These are phyloP conservation scores for Kitagawia praeruptora DNA, from an alignment of 129 eudicot genomes.

Conservation along the genomic window DNA sequence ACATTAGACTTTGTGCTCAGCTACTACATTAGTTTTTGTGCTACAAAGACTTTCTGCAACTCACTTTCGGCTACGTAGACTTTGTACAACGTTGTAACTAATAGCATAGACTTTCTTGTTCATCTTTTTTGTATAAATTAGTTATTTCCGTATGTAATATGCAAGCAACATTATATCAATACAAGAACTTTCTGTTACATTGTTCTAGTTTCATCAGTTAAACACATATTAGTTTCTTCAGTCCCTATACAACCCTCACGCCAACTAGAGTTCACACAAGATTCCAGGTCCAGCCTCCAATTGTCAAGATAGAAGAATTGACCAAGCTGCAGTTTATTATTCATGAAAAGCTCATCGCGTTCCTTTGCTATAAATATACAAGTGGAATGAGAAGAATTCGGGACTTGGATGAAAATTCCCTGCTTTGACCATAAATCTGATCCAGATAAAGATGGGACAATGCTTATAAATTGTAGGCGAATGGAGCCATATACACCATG, in stretches of 20 bases:
- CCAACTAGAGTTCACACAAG: constrained; percentile 66
- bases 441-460: constrained; percentile 77
- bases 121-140: too few species aligned
- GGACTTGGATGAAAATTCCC: constrained; percentile 83
- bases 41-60: too few species aligned
- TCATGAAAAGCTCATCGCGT: constrained; percentile 69
- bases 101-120: too few species aligned
- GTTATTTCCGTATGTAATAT: too few species aligned
- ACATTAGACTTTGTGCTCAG: too few species aligned
- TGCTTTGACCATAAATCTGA: constrained; percentile 87
- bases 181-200: too few species aligned
- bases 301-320: constrained; percentile 70
- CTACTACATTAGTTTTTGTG: too few species aligned
- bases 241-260: constrained; percentile 56
- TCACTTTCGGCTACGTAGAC: too few species aligned
- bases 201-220: too few species aligned
- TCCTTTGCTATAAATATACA: constrained; percentile 47
- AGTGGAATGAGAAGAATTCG: constrained; percentile 85
- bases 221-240: too few species aligned
- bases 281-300: constrained; percentile 39
- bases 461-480: constrained; percentile 85
- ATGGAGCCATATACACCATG: background rate
- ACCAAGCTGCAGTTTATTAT: constrained; percentile 73
- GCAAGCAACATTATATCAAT: too few species aligned
- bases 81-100: too few species aligned